Percentiles rank a stretch among this genome's conserved stretches.
Evolutionary conservation across 805 yeast species (phyloP).

Genomic region (Monosporozyma solicola): DNA sequence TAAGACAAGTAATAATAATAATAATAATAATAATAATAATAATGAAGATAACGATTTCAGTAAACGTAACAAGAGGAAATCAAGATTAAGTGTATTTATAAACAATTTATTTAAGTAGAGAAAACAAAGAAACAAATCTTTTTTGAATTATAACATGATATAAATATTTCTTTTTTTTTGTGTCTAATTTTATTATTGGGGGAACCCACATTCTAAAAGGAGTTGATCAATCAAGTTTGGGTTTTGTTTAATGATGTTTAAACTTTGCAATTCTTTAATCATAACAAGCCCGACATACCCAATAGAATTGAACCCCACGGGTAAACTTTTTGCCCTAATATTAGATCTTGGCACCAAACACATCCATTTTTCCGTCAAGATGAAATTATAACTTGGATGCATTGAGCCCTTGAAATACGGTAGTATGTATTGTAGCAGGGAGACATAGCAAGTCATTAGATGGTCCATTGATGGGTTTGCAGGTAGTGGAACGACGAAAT

Average conservation of each 20-base stretch:
- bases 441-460: conserved; percentile 59
- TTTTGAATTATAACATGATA: background rate
- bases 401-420: conserved; percentile 42
- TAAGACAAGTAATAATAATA: background rate
- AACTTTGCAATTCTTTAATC: conserved; percentile 56
- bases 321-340: conserved; percentile 39
- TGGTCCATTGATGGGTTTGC: background rate
- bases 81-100: conserved; percentile 15
- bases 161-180: background rate
- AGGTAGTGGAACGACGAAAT: conserved; percentile 53
- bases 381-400: conserved; percentile 59
- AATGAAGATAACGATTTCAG: conserved; percentile 1
- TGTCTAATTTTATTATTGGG: conserved; percentile 12
- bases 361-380: conserved; percentile 75
- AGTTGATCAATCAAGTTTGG: conserved; percentile 35
- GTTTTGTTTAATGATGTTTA: conserved; percentile 40
- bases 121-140: background rate
- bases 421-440: conserved; percentile 60
- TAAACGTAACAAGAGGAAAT: conserved; percentile 12
- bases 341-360: conserved; percentile 71
- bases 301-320: conserved; percentile 64
- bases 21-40: background rate
- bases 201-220: conserved; percentile 54
- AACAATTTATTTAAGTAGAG: conserved; percentile 11
- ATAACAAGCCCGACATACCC: conserved; percentile 72